Conservation (phyloP, 257 asterid genomes). For the Sherardia arvensis region DNA sequence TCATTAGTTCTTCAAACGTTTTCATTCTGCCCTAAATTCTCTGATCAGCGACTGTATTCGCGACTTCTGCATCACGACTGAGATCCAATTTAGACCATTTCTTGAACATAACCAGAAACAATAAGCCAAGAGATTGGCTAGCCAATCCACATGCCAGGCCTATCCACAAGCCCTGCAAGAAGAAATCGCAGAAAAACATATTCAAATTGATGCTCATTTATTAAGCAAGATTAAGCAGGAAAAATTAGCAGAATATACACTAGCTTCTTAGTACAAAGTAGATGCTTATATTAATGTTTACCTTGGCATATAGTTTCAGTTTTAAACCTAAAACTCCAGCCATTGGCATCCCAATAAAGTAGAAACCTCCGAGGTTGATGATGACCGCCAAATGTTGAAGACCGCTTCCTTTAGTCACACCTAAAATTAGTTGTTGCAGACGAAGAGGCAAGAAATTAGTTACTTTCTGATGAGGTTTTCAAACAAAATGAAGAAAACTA, state of each 20-base stretch:
- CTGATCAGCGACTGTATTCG: too few species aligned
- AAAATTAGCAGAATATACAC: too few species aligned
- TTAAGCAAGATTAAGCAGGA: not conserved
- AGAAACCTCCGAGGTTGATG: slow-evolving; percentile 49
- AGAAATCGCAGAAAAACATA: not conserved
- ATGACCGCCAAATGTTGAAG: slow-evolving; percentile 57
- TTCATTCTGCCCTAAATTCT: too few species aligned
- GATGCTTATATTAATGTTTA: slow-evolving; percentile 13
- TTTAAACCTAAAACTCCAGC: slow-evolving; percentile 53
- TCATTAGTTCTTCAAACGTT: too few species aligned
- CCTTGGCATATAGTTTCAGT: slow-evolving; percentile 44
- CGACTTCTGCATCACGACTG: not conserved
- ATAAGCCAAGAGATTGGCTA: too few species aligned
- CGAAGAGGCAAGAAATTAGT: not conserved
- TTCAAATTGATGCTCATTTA: too few species aligned
- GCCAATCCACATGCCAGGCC: too few species aligned
- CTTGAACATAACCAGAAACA: too few species aligned
- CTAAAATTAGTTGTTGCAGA: too few species aligned
- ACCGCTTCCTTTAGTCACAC: slow-evolving; percentile 76
- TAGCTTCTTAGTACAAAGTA: too few species aligned
- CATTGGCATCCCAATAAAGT: slow-evolving; percentile 54
- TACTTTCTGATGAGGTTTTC: too few species aligned
- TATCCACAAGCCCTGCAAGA: not conserved
- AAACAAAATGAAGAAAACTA: not conserved
- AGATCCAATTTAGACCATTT: too few species aligned